Evolutionary conservation across 208 protist genomes (phyloP), one percentile per base, ranked within the genome.

Genomic region (Trypanosoma rangeli): DNA sequence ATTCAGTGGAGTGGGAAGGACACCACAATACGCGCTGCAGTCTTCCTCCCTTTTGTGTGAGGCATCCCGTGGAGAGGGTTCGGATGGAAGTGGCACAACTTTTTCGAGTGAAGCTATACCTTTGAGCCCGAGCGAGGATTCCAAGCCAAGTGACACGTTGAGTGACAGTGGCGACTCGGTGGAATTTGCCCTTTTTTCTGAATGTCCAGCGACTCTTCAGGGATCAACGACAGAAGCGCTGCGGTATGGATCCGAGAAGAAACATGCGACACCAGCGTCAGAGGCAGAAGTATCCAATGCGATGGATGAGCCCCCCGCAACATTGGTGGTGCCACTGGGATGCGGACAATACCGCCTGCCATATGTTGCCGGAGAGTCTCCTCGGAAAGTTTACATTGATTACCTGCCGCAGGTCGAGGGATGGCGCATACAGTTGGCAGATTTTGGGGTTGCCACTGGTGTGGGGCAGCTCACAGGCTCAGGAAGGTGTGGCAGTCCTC

Each of bases 391-490:
- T 9, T 53, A 3, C 10, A 59, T 76, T 59, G 64, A 60, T 18
- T 76, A 49, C 31, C 20, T 76, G 22, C 65, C 77, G 2, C 77
- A 82, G 54, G 55, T 49, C 22, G 71, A 78, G 16, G 72, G 61
- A 50, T 82, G 77, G 77, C 64, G 77, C 15, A 57, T 82, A 56
- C 77, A 82, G 63, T 35, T 82, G 18, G 77, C 77, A 5, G 77
- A 82, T 62, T 82, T 73, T 54, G 77, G 77, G 13, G 42, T 74
- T 39, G 52, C 71, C 9, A 78, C 67, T 31, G 60, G 67, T 57
- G 57, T 68, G 26, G 71, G 55, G 5, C 26, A 55, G 3, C 65
- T 82, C 24, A 31, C 22, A 2, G 64, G 48, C 29, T 28, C 49
- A 39, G 35, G 44, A 29, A 49, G 71, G 10, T 70, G 65, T 53